Percentiles rank a stretch among this genome's conserved stretches.
Evolutionary conservation across 2,329 filamentous ascomycete genomes (phyloP).

Genomic region (Magnaporthiopsis incrustans): DNA sequence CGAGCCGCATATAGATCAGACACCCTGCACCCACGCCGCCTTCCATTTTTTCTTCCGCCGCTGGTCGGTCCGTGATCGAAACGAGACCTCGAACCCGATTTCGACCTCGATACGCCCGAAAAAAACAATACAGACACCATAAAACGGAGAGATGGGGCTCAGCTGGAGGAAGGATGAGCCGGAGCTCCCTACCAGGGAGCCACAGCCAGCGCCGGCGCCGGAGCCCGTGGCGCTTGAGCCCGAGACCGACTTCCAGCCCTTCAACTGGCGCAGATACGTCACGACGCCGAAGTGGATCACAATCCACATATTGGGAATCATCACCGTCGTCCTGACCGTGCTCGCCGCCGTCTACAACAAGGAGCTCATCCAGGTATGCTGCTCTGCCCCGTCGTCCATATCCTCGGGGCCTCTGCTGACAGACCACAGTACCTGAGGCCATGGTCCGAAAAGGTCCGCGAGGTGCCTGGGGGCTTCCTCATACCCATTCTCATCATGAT

Average conservation of each 20-base stretch:
- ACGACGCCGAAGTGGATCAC: conserved; percentile 11
- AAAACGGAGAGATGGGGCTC: background rate
- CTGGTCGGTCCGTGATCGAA: background rate
- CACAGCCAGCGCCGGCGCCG: too few relatives aligned
- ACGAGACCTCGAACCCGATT: too few relatives aligned
- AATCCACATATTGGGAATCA: conserved; percentile 21
- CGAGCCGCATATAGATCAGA: background rate
- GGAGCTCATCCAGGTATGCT: conserved; percentile 25
- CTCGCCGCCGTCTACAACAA: conserved; percentile 29
- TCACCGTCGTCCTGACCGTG: conserved; percentile 21
- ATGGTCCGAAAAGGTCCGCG: conserved; percentile 27
- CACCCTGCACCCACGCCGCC: background rate
- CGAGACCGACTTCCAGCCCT: background rate
- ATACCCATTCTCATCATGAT: conserved; percentile 31
- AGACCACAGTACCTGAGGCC: conserved; percentile 22
- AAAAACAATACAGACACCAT: background rate
- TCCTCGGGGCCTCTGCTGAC: background rate
- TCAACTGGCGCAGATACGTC: background rate
- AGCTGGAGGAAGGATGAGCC: background rate
- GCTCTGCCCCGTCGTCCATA: background rate
- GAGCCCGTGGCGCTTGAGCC: background rate
- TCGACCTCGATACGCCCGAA: background rate
- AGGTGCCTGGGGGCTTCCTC: conserved; percentile 29
- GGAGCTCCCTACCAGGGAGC: background rate
- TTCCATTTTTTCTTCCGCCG: too few relatives aligned